Evolutionary conservation across 441 rosid genomes (phyloP).

Genomic region (Cnidoscolus chayamansa): DNA sequence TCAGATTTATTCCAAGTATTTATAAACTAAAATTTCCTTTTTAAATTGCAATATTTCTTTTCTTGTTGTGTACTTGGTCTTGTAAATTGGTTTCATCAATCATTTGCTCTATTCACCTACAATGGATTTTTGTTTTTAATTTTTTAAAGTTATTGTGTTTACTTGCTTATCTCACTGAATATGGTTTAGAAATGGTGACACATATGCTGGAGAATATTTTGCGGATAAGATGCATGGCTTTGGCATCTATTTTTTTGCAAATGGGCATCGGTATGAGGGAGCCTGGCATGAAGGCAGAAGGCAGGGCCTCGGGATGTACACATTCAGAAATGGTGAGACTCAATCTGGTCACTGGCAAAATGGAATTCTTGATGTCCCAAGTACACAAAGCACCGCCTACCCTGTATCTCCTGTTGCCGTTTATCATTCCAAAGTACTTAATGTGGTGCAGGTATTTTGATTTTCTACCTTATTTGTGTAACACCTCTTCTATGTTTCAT

Average conservation of each 20-base stretch:
- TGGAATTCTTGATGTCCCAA: slow-evolving; percentile 67
- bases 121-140: too few relatives aligned
- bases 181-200: slow-evolving; percentile 68
- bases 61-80: background rate
- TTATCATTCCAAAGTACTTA: slow-evolving; percentile 78
- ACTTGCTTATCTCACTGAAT: background rate
- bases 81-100: background rate
- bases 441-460: slow-evolving; percentile 65
- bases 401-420: slow-evolving; percentile 70
- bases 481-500: background rate
- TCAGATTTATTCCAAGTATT: background rate
- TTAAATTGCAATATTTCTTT: background rate
- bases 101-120: background rate
- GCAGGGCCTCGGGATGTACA: slow-evolving; percentile 89
- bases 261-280: slow-evolving; percentile 66
- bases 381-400: slow-evolving; percentile 52
- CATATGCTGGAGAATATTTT: slow-evolving; percentile 85
- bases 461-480: background rate
- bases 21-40: background rate
- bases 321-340: slow-evolving; percentile 79
- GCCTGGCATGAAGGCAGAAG: slow-evolving; percentile 93
- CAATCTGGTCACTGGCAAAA: slow-evolving; percentile 94
- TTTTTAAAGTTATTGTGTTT: background rate
- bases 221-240: slow-evolving; percentile 79
- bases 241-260: slow-evolving; percentile 60